Conservation (phyloP, 179 eudicot genomes). For the Amaranthus tricolor region DNA sequence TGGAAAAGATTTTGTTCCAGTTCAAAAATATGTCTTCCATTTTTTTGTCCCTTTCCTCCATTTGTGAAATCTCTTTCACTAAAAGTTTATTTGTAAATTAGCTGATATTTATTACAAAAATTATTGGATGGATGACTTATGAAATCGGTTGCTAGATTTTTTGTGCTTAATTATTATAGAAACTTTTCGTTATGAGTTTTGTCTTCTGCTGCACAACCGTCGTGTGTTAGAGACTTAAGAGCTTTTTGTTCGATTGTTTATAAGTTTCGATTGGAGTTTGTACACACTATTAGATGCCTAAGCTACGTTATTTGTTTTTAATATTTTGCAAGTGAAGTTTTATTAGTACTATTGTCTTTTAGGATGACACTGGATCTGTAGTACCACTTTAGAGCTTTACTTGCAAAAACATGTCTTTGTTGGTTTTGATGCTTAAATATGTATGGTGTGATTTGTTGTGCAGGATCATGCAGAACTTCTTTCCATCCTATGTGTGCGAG, state of each 20-base stretch:
- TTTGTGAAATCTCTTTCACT: neutral
- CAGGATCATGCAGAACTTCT: slow-evolving; percentile 92
- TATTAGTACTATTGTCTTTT: neutral
- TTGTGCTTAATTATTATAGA: neutral
- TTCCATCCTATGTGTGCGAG: slow-evolving; percentile 97
- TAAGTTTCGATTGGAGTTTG: neutral
- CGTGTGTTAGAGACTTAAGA: neutral
- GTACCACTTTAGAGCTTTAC: neutral
- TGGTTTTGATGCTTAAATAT: neutral
- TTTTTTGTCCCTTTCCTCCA: neutral
- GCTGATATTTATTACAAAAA: neutral
- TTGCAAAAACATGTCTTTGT: neutral
- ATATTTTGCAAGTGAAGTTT: neutral
- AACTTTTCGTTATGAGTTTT: neutral
- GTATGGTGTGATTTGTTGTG: neutral
- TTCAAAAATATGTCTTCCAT: neutral
- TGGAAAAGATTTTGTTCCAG: neutral
- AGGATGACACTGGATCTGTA: neutral
- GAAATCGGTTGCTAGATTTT: neutral
- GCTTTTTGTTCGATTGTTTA: neutral
- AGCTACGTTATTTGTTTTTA: neutral
- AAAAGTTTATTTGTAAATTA: neutral
- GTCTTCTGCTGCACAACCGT: neutral
- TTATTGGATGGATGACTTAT: neutral
- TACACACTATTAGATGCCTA: neutral